phyloP scores from a whole-genome alignment of 352 stramenopile genomes.

The Pythium coloratum region DNA sequence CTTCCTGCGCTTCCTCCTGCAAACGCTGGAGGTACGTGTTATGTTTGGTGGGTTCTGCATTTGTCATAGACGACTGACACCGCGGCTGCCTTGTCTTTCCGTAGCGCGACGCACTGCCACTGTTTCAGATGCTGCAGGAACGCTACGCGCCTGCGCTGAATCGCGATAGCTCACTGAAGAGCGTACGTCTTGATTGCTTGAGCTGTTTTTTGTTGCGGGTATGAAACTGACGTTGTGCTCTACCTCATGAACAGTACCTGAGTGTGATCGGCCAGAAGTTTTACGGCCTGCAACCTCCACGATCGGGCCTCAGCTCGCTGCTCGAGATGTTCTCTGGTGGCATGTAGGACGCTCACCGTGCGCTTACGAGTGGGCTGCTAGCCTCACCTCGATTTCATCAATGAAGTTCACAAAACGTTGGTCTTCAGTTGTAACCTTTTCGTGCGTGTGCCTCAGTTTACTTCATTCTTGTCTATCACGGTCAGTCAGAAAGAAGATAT shows the following conservation, averaged over 20 bases:
- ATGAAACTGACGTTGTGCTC: slow-evolving; percentile 1
- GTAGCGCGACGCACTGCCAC: slow-evolving; percentile 76
- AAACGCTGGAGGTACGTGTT: slow-evolving; percentile 72
- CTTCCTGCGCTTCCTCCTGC: slow-evolving; percentile 81
- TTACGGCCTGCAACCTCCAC: slow-evolving; percentile 79
- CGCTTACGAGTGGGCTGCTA: background rate
- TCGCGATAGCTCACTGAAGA: slow-evolving; percentile 75
- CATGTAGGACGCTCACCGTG: slow-evolving; percentile 35
- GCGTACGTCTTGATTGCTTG: slow-evolving; percentile 41
- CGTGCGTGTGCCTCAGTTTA: too few species aligned
- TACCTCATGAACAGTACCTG: slow-evolving; percentile 61
- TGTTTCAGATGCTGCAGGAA: slow-evolving; percentile 89
- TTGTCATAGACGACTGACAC: too few species aligned
- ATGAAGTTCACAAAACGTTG: background rate
- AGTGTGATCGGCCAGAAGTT: slow-evolving; percentile 86
- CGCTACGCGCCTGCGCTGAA: slow-evolving; percentile 72
- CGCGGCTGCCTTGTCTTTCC: background rate
- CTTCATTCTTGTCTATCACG: too few species aligned
- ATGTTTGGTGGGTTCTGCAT: too few species aligned
- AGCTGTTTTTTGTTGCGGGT: background rate
- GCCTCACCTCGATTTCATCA: too few species aligned
- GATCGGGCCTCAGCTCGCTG: slow-evolving; percentile 76
- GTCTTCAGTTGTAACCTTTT: background rate
- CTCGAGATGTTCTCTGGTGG: slow-evolving; percentile 85
- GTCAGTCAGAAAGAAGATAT: too few species aligned